Evolutionary conservation across 805 yeast genomes (phyloP), one percentile per base, ranked within the genome.

Genomic region (Saturnispora quitensis): DNA sequence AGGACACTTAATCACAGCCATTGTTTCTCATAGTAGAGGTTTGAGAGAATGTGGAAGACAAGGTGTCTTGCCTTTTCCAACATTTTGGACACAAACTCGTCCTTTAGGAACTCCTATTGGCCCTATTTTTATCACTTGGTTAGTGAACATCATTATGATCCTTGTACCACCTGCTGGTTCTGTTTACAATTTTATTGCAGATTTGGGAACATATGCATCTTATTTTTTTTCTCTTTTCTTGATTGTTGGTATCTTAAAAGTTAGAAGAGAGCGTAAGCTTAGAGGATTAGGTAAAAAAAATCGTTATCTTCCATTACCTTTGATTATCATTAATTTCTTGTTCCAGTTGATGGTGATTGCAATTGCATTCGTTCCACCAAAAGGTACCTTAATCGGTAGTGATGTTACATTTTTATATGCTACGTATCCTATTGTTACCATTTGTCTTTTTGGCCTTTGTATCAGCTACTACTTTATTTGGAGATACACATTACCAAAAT

Each of bases 91-190:
- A 4, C 70, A 84, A 47, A 79, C 81, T 42, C 80, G 68, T 62
- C 95, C 95, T 5, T 84, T 85, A 67, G 77, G 77, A 58, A 73
- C 93, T 3, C 95, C 95, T 43, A 67, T 79, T 56, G 77, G 81
- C 43, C 95, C 91, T 48, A 70, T 87, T 50, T 73, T 82, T 59
- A 84, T 84, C 65, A 95, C 88, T 64, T 86, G 87, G 79, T 66
- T 83, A 47, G 83, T 87, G 18, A 85, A 90, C 70, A 68, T 84
- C 40, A 73, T 87, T 50, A 81, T 89, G 47, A 79, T 88, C 53
- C 62, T 86, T 45, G 93, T 91, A 3, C 87, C 88, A 42, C 91
- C 93, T 18, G 86, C 90, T 28, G 95, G 93, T 53, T 95, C 86
- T 63, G 95, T 93, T 47, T 87, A 86, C 70, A 84, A 85, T 67